A percentile compares a stretch with the other conserved stretches of the same genome.
These are phyloP conservation scores for Chalciporus pseudorubinellus DNA, from an alignment of 768 basidiomycete genomes.

Conservation along the genomic window DNA sequence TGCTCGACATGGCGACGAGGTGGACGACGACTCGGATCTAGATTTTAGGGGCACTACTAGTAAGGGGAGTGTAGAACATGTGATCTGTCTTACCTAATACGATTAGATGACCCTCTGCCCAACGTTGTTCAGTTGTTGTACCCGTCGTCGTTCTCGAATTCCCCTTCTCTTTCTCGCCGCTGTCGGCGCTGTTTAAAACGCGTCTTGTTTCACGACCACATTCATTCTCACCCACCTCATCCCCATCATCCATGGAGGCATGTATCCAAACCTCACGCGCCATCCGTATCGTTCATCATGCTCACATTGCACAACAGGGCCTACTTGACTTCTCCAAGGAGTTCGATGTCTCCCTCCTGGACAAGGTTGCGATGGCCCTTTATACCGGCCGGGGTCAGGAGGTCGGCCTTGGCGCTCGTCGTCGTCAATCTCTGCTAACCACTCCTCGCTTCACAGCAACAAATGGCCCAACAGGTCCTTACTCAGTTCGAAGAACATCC, in stretches of 20 bases:
- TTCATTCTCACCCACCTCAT: not conserved
- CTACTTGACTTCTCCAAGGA: conserved; percentile 92
- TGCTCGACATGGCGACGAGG: conserved; percentile 11
- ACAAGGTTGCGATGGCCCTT: conserved; percentile 90
- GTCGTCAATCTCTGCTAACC: conserved; percentile 5
- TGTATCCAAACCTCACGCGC: conserved; percentile 5
- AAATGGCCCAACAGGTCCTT: conserved; percentile 88
- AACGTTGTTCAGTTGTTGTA: conserved; percentile 23
- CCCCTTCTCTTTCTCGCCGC: conserved; percentile 10
- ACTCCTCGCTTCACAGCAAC: conserved; percentile 60
- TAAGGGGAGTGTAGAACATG: conserved; percentile 23
- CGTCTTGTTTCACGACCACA: conserved; percentile 6
- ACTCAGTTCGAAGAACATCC: conserved; percentile 96
- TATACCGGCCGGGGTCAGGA: conserved; percentile 83
- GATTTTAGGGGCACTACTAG: conserved; percentile 1
- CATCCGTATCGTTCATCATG: conserved; percentile 8
- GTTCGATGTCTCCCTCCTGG: conserved; percentile 89
- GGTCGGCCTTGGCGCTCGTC: conserved; percentile 44
- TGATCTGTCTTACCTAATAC: conserved; percentile 32
- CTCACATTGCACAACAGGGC: conserved; percentile 44
- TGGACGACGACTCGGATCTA: not conserved
- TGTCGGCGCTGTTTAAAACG: conserved; percentile 4
- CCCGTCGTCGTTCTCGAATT: conserved; percentile 17
- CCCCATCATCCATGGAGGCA: conserved; percentile 38
- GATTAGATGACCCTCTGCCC: conserved; percentile 40